phyloP scores from a whole-genome alignment of 371 early-diverging fungal genomes.

The Mortierella sp. region DNA sequence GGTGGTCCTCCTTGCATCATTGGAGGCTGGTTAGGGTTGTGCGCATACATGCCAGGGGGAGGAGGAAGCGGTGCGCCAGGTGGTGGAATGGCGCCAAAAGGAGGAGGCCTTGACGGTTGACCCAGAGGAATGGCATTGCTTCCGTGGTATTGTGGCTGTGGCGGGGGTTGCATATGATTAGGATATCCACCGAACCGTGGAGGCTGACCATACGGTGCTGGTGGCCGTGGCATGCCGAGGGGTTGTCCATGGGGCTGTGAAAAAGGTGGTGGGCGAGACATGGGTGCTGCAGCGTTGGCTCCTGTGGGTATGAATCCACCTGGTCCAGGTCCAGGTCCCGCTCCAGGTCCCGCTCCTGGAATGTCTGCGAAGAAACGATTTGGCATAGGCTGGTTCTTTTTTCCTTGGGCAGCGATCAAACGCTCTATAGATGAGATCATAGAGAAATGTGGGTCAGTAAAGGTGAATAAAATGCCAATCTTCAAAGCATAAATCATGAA shows the following conservation, averaged over 20 bases:
- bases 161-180: slow-evolving; percentile 42
- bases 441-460: neutral
- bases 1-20: slow-evolving; percentile 53
- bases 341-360: slow-evolving; percentile 50
- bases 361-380: slow-evolving; percentile 82
- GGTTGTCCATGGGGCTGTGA: slow-evolving; percentile 54
- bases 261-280: slow-evolving; percentile 60
- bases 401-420: slow-evolving; percentile 92
- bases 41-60: slow-evolving; percentile 51
- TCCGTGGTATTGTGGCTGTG: slow-evolving; percentile 48
- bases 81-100: slow-evolving; percentile 49
- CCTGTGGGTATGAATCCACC: slow-evolving; percentile 56
- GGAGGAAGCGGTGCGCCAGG: slow-evolving; percentile 41
- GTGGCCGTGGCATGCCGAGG: slow-evolving; percentile 52
- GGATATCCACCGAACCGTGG: slow-evolving; percentile 45
- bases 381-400: slow-evolving; percentile 79
- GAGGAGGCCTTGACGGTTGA: slow-evolving; percentile 50
- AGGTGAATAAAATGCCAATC: slow-evolving; percentile 3
- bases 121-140: slow-evolving; percentile 56
- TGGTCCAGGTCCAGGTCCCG: slow-evolving; percentile 17
- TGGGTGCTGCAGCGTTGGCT: slow-evolving; percentile 51
- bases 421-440: slow-evolving; percentile 71
- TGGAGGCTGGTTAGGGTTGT: slow-evolving; percentile 45
- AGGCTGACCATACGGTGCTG: slow-evolving; percentile 46
- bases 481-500: neutral